phyloP scores from a whole-genome alignment of 257 asterid genomes.

The Jacaranda copaia region DNA sequence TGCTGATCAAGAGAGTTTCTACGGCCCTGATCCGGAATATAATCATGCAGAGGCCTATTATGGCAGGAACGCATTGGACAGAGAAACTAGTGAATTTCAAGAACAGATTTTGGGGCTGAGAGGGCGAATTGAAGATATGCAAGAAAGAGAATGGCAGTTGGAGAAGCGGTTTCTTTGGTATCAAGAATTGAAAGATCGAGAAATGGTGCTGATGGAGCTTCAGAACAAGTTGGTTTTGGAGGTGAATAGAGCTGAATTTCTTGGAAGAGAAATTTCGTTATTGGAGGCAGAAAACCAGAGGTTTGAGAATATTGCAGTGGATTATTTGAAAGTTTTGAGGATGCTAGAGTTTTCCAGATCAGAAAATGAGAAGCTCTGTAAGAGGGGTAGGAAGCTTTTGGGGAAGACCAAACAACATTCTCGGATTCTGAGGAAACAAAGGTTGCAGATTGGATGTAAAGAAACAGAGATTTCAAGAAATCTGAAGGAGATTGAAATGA shows the following conservation, averaged over 20 bases:
- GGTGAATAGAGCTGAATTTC: conserved; percentile 45
- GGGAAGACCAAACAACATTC: conserved; percentile 38
- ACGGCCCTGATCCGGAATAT: conserved; percentile 37
- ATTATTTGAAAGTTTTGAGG: conserved; percentile 40
- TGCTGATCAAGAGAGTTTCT: conserved; percentile 33
- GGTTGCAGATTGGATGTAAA: conserved; percentile 42
- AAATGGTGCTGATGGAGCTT: conserved; percentile 48
- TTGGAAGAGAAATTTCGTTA: conserved; percentile 44
- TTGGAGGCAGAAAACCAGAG: conserved; percentile 50
- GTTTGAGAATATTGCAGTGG: conserved; percentile 44
- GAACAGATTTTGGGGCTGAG: conserved; percentile 43
- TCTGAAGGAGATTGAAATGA: conserved; percentile 43
- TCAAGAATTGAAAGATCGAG: conserved; percentile 53
- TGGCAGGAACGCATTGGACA: not conserved
- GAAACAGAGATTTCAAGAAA: conserved; percentile 50
- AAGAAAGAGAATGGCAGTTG: conserved; percentile 40
- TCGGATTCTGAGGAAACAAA: conserved; percentile 38
- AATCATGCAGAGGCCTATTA: conserved; percentile 2
- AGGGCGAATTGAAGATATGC: conserved; percentile 40
- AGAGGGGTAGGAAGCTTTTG: conserved; percentile 56
- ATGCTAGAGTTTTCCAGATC: conserved; percentile 47
- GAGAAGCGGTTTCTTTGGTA: conserved; percentile 49
- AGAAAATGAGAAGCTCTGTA: conserved; percentile 50
- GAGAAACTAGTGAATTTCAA: conserved; percentile 16
- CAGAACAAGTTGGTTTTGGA: conserved; percentile 54